Percentiles rank a stretch among this genome's conserved stretches.
phyloP scores from a whole-genome alignment of 495 filamentous ascomycete genomes.

The Cercophora newfieldiana region DNA sequence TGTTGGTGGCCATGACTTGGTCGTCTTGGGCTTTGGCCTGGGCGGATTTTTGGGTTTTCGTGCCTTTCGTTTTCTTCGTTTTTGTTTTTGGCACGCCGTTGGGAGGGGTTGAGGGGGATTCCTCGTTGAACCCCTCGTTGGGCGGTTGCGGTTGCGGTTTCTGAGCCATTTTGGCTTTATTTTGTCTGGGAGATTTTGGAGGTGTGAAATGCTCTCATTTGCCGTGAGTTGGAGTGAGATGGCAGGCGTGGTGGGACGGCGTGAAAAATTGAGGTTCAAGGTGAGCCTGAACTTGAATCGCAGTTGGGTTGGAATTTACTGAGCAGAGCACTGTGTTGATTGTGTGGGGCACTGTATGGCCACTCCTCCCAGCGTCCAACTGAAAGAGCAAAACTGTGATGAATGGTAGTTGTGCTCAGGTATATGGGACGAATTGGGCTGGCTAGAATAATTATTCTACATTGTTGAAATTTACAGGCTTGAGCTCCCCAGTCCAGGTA shows the following conservation, averaged over 20 bases:
- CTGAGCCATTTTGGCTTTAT: background rate
- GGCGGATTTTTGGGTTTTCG: constrained; percentile 14
- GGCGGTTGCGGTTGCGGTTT: background rate
- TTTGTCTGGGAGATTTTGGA: background rate
- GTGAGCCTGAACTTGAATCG: background rate
- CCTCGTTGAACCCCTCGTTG: background rate
- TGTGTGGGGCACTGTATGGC: background rate
- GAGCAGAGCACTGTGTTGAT: constrained; percentile 1
- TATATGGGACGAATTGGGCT: no score
- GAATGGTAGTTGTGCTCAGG: no score
- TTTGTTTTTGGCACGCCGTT: background rate
- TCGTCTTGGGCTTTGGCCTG: constrained; percentile 53
- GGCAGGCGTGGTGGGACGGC: background rate
- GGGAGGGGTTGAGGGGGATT: background rate
- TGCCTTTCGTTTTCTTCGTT: constrained; percentile 6
- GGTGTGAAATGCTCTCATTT: background rate
- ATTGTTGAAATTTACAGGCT: no score
- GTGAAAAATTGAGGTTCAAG: background rate
- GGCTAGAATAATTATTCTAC: no score
- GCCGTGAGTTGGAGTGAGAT: background rate
- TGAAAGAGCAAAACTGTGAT: no score
- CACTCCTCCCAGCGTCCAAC: no score
- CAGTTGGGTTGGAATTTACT: constrained; percentile 3
- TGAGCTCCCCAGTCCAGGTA: no score
- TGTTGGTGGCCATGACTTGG: constrained; percentile 80